Evolutionary conservation across 148 eudicot genomes (phyloP), one percentile per base, ranked within the genome.

Genomic region (Fagopyrum esculentum): DNA sequence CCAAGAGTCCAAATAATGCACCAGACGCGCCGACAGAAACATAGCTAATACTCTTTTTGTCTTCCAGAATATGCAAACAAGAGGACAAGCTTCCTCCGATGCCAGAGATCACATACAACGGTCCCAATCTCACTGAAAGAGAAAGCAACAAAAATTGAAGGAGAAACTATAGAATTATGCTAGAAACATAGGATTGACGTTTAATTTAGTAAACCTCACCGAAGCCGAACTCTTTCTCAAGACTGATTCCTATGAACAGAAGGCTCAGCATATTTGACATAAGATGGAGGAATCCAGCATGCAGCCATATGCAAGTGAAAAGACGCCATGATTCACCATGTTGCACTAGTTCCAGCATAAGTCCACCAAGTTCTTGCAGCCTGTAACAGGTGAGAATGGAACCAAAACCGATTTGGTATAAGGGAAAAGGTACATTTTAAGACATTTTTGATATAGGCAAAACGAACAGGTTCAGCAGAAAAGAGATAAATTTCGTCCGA

Each of bases 1-100:
- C 87, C 9, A 85, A 77, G 70, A 85, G 84, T 61, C 87, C 87
- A 35, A 85, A 85, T 10, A 85, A 83, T 30, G 87, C 87, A 26
- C 87, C 87, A 0, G 87, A 85, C 16, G 87, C 85, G 43, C 87
- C 87, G 29, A 85, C 87, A 3, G 87, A 85, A 30, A 85, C 78
- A 10, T 80, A 70, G 77, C 73, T 52, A 6, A 45, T 2, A 7
- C 49, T 78, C 4, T 72, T 16, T 6, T 22, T 66, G 6, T 22
- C 54, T 15, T 52, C 45, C 10, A 82, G 76, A 48, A 70, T 30
- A 72, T 80, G 30, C 52, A 85, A 60, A 73, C 82, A 73, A 43
- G 87, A 85, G 73, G 81, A 64, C 72, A 85, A 45, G 46, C 87
- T 85, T 78, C 87, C 87, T 80, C 87, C 87, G 22, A 85, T 70